Evolutionary conservation across 2,329 filamentous ascomycete genomes (phyloP).

Genomic region (Exophiala oligosperma): DNA sequence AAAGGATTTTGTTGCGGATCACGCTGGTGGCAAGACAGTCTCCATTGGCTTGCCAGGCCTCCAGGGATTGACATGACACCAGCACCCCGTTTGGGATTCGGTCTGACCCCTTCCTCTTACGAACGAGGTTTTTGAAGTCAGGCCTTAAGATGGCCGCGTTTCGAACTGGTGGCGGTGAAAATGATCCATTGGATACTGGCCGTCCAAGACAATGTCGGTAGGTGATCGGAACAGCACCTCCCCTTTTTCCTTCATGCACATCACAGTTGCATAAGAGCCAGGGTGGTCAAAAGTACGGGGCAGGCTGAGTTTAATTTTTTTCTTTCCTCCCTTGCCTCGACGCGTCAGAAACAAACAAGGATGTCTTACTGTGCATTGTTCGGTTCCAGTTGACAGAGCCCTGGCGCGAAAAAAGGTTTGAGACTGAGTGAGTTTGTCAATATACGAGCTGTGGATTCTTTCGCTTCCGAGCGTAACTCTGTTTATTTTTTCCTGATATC

Average conservation of each 20-base stretch:
- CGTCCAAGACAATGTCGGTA: constrained; percentile 13
- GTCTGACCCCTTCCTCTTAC: neutral
- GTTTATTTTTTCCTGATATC: no score
- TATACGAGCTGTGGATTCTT: neutral
- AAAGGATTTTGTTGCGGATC: neutral
- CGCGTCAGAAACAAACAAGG: no score
- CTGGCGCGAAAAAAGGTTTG: no score
- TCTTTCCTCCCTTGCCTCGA: no score
- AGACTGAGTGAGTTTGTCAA: no score
- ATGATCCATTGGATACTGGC: constrained; percentile 12
- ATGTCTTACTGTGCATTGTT: neutral
- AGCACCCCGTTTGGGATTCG: constrained; percentile 10
- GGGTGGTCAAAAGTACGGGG: neutral
- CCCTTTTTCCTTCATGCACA: constrained; percentile 20
- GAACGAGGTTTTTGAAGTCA: constrained; percentile 1
- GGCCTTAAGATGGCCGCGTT: constrained; percentile 8
- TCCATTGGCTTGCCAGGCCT: constrained; percentile 8
- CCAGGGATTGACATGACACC: neutral
- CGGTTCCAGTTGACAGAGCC: neutral
- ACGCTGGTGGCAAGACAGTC: constrained; percentile 1
- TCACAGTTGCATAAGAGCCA: constrained; percentile 21
- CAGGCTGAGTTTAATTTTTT: neutral
- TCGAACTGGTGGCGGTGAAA: constrained; percentile 6
- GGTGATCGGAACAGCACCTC: constrained; percentile 3
- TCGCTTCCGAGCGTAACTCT: neutral